Conservation (phyloP, 768 basidiomycete genomes). For the Mycena polygramma region DNA sequence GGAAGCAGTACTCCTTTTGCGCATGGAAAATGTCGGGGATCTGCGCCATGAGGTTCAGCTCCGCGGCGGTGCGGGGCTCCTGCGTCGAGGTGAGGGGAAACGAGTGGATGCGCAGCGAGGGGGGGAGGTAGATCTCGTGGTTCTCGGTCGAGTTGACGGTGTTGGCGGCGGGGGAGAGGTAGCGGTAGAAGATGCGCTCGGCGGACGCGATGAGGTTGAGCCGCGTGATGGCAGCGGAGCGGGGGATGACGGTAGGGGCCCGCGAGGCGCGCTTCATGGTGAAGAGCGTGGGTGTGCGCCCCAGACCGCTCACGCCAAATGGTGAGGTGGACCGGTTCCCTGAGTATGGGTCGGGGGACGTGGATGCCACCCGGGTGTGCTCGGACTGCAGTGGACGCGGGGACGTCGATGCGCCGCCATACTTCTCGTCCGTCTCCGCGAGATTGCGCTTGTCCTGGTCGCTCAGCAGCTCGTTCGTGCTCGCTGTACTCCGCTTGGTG, state of each 20-base stretch:
- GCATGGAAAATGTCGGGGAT: slow-evolving; percentile 97
- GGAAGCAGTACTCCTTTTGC: slow-evolving; percentile 98
- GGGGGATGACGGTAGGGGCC: slow-evolving; percentile 94
- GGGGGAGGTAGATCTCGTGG: slow-evolving; percentile 98
- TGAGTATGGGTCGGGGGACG: slow-evolving; percentile 61
- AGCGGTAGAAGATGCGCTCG: slow-evolving; percentile 95
- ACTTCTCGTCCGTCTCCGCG: slow-evolving; percentile 63
- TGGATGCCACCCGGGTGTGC: slow-evolving; percentile 60
- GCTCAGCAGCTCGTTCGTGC: slow-evolving; percentile 77
- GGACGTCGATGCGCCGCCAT: slow-evolving; percentile 53
- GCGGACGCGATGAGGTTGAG: slow-evolving; percentile 92
- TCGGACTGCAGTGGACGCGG: slow-evolving; percentile 55
- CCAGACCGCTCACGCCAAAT: slow-evolving; percentile 72
- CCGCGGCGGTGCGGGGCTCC: slow-evolving; percentile 77
- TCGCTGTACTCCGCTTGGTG: slow-evolving; percentile 85
- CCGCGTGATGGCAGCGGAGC: slow-evolving; percentile 91
- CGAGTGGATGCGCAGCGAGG: slow-evolving; percentile 88
- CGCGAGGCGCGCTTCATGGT: slow-evolving; percentile 83
- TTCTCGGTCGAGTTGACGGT: slow-evolving; percentile 86
- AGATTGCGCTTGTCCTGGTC: slow-evolving; percentile 81
- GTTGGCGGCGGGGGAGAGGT: slow-evolving; percentile 87
- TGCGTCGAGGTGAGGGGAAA: slow-evolving; percentile 87
- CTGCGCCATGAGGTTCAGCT: slow-evolving; percentile 84
- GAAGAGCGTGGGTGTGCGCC: slow-evolving; percentile 83
- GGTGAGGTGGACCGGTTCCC: slow-evolving; percentile 79